Percentiles rank a stretch among this genome's conserved stretches.
Evolutionary conservation across 495 filamentous ascomycete species (phyloP).

Genomic region (Aspergillus conjunctus): DNA sequence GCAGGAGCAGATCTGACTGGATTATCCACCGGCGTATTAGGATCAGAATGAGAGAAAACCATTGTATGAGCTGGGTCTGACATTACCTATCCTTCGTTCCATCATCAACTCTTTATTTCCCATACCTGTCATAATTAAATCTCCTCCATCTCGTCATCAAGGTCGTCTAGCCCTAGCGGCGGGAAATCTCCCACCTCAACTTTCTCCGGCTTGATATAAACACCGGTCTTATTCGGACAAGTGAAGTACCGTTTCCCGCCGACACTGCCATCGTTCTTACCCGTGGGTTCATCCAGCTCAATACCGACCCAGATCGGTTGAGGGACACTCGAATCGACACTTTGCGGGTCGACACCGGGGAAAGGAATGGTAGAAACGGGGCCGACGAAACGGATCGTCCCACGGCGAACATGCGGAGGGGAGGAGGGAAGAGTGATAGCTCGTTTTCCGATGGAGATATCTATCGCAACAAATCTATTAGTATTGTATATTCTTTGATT

Average conservation of each 20-base stretch:
- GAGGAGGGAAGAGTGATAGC: conserved; percentile 48
- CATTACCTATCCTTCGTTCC: not conserved
- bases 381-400: conserved; percentile 82
- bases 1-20: conserved; percentile 1
- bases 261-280: conserved; percentile 88
- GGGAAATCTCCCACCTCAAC: conserved; percentile 87
- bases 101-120: not conserved
- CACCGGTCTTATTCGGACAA: conserved; percentile 69
- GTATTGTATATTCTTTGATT: not conserved
- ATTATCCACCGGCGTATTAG: not conserved
- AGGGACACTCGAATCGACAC: conserved; percentile 31
- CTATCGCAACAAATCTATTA: conserved; percentile 23
- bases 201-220: conserved; percentile 87
- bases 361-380: conserved; percentile 78
- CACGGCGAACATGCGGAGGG: conserved; percentile 67
- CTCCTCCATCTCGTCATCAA: conserved; percentile 87
- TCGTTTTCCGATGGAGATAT: conserved; percentile 36
- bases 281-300: conserved; percentile 80
- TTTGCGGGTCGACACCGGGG: conserved; percentile 37
- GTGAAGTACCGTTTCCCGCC: conserved; percentile 77
- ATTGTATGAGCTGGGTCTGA: not conserved
- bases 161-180: conserved; percentile 51
- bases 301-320: conserved; percentile 82
- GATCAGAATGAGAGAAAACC: not conserved
- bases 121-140: conserved; percentile 49